Conservation (phyloP, 202 grass and related monocot species). For the Carex arenaria region DNA sequence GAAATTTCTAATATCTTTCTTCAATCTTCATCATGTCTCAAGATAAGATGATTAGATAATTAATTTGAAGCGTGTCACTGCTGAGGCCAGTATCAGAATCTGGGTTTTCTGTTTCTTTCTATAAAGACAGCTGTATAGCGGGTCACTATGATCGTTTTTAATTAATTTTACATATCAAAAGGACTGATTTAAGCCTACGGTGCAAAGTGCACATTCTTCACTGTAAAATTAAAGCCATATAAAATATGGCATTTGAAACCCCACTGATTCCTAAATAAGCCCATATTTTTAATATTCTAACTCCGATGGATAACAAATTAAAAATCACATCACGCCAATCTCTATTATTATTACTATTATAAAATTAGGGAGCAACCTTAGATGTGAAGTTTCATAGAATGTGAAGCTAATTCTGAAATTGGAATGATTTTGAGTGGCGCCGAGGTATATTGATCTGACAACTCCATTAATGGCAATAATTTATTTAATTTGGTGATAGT, state of each 20-base stretch:
- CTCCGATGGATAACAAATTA: background rate
- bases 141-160: background rate
- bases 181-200: too few species aligned
- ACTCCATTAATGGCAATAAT: background rate
- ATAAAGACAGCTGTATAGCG: background rate
- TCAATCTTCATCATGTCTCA: background rate
- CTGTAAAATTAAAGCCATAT: background rate
- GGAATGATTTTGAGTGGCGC: background rate
- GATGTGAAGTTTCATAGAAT: constrained; percentile 9
- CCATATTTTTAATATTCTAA: background rate
- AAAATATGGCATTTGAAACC: background rate
- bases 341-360: background rate
- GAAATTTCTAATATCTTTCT: background rate
- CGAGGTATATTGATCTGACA: background rate
- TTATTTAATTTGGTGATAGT: background rate
- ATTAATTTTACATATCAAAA: background rate
- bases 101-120: background rate
- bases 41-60: constrained; percentile 1
- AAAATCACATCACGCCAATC: background rate
- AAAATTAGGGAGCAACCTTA: background rate
- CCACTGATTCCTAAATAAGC: background rate
- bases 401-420: background rate
- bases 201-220: background rate
- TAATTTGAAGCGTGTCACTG: background rate
- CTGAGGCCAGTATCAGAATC: background rate